Base-by-base conservation (phyloP, 176 grass and related monocot genomes). In the Musa acuminata region DNA sequence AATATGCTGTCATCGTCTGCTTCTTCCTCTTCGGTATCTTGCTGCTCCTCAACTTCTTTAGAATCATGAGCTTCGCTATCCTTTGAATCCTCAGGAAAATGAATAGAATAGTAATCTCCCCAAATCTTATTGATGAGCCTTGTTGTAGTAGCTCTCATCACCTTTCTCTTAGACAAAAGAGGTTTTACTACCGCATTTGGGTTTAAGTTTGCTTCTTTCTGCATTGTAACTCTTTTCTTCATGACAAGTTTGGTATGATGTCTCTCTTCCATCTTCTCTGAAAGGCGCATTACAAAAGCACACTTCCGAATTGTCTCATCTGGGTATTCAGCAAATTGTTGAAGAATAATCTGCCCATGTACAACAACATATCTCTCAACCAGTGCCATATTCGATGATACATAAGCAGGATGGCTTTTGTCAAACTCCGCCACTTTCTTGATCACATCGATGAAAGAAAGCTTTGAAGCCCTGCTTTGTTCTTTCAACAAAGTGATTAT, bases 401-500 rank as follows among this genome's bases (percentile, higher is more conserved):
- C 84, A 77, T 82, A 86, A 74, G 84, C 82, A 74, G 96, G 74
- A 52, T 87, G 58, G 35, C 62, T 84, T 83, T 87, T 84, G 12
- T 80, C 55, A 80, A 91, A 83, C 58, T 84, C 76, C 60, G 88
- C 75, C 52, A 96, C 79, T 84, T 77, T 84, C 78, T 72, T 96
- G 27, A 86, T 78, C 27, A 91, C 83, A 78, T 88, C 64, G 35
- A 72, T 13, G 51, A 96, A 96, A n/a, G 83, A 82, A 73, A 96
- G 83, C 64, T 77, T 96, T 21, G 85, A 83, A 49, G 72, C 85
- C 62, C 91, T 73, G 64, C 52, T 87, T 80, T 96, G 91, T 69
- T 91, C 88, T 81, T 88, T 87, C 66, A 96, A 22, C 52, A 86
- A 74, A 71, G 88, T 87, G 49, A 99, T 99, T 72, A 99, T 99